Conservation (phyloP, 1,284 basidiomycete species). For the Cystobasidiaceae sp. region DNA sequence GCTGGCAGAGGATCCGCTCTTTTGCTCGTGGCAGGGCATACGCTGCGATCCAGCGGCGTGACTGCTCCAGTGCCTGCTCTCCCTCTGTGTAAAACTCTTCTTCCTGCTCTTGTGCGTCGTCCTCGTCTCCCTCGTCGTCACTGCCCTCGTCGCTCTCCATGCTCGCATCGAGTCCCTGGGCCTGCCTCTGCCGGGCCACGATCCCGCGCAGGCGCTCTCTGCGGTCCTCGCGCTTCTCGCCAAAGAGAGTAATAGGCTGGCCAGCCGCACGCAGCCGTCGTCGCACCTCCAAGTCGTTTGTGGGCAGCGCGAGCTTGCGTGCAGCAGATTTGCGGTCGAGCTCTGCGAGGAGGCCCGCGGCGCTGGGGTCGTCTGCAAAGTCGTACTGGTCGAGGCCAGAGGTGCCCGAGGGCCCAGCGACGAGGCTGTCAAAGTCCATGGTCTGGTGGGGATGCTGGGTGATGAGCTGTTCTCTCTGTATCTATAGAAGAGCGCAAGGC, state of each 20-base stretch:
- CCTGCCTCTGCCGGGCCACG: conserved; percentile 70
- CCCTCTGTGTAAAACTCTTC: conserved; percentile 98
- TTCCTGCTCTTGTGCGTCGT: conserved; percentile 52
- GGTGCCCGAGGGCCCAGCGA: conserved; percentile 26
- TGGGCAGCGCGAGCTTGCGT: conserved; percentile 89
- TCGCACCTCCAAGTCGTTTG: conserved; percentile 88
- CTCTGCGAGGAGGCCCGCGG: conserved; percentile 50
- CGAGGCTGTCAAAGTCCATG: conserved; percentile 28
- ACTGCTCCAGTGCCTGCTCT: conserved; percentile 72
- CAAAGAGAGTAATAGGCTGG: conserved; percentile 94
- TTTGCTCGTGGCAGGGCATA: conserved; percentile 94
- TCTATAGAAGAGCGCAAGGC: too few species aligned
- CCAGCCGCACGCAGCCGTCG: conserved; percentile 82
- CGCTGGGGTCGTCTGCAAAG: conserved; percentile 26
- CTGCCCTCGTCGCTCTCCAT: conserved; percentile 33
- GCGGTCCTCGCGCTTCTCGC: conserved; percentile 68
- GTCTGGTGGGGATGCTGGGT: too few species aligned
- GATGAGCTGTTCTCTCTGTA: too few species aligned
- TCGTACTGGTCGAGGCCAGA: conserved; percentile 12
- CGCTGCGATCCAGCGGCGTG: conserved; percentile 76
- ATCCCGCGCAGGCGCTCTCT: conserved; percentile 90
- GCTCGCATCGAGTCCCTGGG: conserved; percentile 56
- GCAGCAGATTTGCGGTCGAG: conserved; percentile 93
- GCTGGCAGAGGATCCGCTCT: conserved; percentile 81
- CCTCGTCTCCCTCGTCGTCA: conserved; percentile 20